Conservation (phyloP, 495 filamentous ascomycete genomes). For the Talaromyces liani region DNA sequence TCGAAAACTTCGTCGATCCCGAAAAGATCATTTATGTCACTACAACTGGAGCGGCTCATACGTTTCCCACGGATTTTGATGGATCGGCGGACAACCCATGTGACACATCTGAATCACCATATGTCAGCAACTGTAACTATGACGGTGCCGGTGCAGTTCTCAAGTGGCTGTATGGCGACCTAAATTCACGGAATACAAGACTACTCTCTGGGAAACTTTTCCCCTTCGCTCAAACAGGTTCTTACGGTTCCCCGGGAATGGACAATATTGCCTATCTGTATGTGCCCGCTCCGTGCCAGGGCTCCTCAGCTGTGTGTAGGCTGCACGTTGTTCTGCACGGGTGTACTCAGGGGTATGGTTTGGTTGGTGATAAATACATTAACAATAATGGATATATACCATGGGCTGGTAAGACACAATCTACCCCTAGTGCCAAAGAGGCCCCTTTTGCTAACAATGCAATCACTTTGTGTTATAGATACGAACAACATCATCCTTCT, state of each 20-base stretch:
- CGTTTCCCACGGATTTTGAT: not conserved
- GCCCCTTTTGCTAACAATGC: not conserved
- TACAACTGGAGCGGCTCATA: not conserved
- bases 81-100: not conserved
- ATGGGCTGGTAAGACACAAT: not conserved
- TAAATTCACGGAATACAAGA: not conserved
- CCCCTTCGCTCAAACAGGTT: not conserved
- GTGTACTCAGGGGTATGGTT: not conserved
- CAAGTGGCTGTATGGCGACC: not conserved
- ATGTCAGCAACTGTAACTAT: not conserved
- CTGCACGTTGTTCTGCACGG: not conserved
- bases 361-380: not conserved
- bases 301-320: not conserved
- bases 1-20: not conserved
- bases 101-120: not conserved
- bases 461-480: not conserved
- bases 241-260: not conserved
- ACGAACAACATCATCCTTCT: not conserved
- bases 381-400: not conserved
- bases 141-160: not conserved
- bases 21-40: not conserved
- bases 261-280: not conserved
- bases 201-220: not conserved
- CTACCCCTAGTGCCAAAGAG: not conserved
- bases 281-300: not conserved